Base-by-base conservation (phyloP, 768 basidiomycete species). In the Suillus lakei region DNA sequence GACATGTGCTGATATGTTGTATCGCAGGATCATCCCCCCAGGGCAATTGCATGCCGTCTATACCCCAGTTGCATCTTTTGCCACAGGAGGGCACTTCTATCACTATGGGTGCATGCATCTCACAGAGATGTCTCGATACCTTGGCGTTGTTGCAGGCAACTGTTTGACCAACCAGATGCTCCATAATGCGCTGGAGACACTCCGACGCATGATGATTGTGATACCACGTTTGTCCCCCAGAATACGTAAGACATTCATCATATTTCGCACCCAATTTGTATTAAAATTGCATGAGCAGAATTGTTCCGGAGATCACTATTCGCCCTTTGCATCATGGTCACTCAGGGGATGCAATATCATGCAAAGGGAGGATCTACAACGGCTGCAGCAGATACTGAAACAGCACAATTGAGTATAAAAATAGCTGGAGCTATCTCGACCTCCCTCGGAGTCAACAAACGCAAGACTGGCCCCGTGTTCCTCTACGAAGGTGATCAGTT, bases 11-110 rank as follows among this genome's bases (percentile, higher is more conserved):
- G 26, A 28, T 10, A 16, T 32, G 5, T 18, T n/a, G 30, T 15
- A 8, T 32, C 1, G 23, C 21, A 68, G 67, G 9, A 66, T 68
- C 38, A 66, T 67, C 60, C 64, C 66, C 0, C 68, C 68, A 0
- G 55, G 62, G 0, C 48, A 65, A 28, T 2, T 36, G 0, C 71
- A 72, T 43, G 1, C 34, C 0, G 63, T 72, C 0, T 72, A 58
- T 13, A 69, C 68, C 0, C 66, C 64, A 1, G 51, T 66, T 1
- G 65, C 60, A 1, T 13, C 58, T 0, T 66, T 72, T 15, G 64
- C 23, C 1, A 18, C 28, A 0, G 66, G 71, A 0, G 63, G 71
- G 0, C 63, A 70, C 8, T 70, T 64, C n/a, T 70, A 36, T 10
- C 26, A 18, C n/a, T 67, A 66, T 7, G 34, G 28, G 16, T 38